Evolutionary conservation across 1,284 basidiomycete species (phyloP), one percentile per base, ranked within the genome.

Genomic region (Pseudozyma pruni): DNA sequence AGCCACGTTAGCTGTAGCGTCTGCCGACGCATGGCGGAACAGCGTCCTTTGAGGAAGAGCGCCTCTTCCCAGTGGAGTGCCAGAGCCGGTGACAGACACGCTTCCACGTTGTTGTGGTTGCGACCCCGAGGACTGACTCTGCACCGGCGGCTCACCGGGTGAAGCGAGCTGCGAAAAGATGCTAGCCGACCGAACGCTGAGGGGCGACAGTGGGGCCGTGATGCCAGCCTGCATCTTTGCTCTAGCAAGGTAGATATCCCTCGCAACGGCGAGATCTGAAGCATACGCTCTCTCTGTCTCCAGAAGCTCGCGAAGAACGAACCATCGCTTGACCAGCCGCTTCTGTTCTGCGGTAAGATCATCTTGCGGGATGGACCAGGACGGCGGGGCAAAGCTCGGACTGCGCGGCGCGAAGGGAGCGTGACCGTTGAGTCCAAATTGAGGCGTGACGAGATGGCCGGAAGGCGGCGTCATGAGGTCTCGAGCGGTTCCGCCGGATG

Each of bases 211-310:
- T 0, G 75, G 69, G n/a, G 69, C 45, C 1, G 62, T 63, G 42
- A 74, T 67, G 25, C 75, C 75, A n/a, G 79, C 76, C 33, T 62
- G 66, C 17, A 75, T 76, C 38, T 77, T 75, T 0, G 83, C 84
- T 10, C 80, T 71, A 1, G 79, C 78, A 25, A 84, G 72, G 80
- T 94, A 92, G 25, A 94, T 87, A 72, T 93, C 90, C 42, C 90
- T 86, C 50, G 96, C 88, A 45, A 96, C 85, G 3, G 90, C 89
- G 19, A 97, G 86, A 84, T 97, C 94, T 10, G 88, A 89, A 1
- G 93, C 91, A 83, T 95, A 95, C 0, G 90, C 89, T 25, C 90
- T 86, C 81, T 97, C 94, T 19, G 92, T 93, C 38, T 80, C 77
- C 17, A 77, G 43, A 16, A 81, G 69, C 54, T 97, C 94, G 43